A percentile compares a stretch with the other conserved stretches of the same genome.
Conservation (phyloP, 2,329 filamentous ascomycete species). For the Pseudonectria foliicola region DNA sequence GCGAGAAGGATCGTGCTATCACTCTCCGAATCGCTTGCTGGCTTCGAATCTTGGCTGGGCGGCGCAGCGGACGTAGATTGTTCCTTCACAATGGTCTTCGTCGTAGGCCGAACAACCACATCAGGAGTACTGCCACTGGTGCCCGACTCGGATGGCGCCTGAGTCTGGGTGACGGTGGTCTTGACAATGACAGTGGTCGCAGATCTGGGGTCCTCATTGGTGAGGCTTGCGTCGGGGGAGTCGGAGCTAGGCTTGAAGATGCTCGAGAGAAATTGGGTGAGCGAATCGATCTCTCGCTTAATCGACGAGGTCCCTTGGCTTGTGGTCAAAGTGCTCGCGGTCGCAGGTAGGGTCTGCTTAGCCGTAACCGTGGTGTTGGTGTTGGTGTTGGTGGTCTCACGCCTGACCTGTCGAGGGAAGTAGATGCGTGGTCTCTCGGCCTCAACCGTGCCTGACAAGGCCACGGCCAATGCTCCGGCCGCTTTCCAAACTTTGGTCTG, state of each 20-base stretch:
- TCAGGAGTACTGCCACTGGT: constrained; percentile 13
- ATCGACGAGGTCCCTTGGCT: too few species aligned
- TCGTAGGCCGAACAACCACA: constrained; percentile 14
- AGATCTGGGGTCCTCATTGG: constrained; percentile 3
- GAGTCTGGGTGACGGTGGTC: constrained; percentile 1
- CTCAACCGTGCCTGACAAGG: constrained; percentile 39
- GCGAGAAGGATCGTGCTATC: constrained; percentile 20
- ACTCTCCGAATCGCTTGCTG: constrained; percentile 7
- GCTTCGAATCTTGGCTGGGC: constrained; percentile 1
- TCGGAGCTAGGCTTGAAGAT: too few species aligned
- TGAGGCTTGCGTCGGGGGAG: too few species aligned
- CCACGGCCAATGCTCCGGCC: constrained; percentile 42
- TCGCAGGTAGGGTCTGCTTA: constrained; percentile 9
- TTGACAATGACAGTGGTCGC: constrained; percentile 10
- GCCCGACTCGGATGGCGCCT: constrained; percentile 5
- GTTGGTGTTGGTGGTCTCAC: constrained; percentile 40
- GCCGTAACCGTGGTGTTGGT: constrained; percentile 20
- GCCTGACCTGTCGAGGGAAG: constrained; percentile 50
- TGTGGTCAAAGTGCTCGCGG: too few species aligned
- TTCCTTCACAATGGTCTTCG: constrained; percentile 6
- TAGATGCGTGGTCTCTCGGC: constrained; percentile 45
- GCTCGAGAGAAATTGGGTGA: too few species aligned
- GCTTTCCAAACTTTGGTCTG: constrained; percentile 39
- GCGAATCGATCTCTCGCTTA: too few species aligned
- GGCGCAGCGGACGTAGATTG: constrained; percentile 7